Conservation (phyloP, 2,329 filamentous ascomycete genomes). For the Sporothrix humicola region DNA sequence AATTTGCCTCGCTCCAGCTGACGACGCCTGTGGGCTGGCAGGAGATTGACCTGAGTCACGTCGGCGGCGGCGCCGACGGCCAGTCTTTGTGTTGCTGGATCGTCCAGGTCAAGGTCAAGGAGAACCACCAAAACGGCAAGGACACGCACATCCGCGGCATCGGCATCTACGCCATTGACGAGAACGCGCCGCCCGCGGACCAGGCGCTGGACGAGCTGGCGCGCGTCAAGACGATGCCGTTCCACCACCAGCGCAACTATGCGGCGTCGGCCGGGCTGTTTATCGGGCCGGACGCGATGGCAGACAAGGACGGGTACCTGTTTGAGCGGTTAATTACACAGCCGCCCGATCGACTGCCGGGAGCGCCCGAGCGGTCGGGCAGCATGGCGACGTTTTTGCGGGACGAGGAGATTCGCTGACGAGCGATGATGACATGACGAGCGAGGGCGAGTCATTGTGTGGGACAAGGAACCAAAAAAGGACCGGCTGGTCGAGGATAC, state of each 20-base stretch:
- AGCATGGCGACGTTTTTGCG: conserved; percentile 50
- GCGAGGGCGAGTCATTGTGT: neutral
- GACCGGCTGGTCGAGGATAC: no score
- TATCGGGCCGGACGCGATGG: conserved; percentile 36
- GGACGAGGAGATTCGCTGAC: conserved; percentile 51
- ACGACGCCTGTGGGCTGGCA: conserved; percentile 87
- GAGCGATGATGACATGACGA: neutral
- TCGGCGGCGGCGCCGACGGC: conserved; percentile 65
- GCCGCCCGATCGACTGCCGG: conserved; percentile 41
- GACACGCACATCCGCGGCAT: conserved; percentile 96
- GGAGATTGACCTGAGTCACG: conserved; percentile 69
- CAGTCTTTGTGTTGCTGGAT: conserved; percentile 87
- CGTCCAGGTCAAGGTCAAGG: conserved; percentile 85
- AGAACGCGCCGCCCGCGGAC: conserved; percentile 51
- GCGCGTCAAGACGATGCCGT: conserved; percentile 44
- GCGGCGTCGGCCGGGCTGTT: conserved; percentile 35
- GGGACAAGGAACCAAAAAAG: no score
- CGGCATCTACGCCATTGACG: conserved; percentile 75
- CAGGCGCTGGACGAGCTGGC: conserved; percentile 47
- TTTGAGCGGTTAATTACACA: conserved; percentile 44
- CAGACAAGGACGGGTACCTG: conserved; percentile 45
- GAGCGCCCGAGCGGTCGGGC: conserved; percentile 43
- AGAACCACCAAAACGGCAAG: conserved; percentile 99
- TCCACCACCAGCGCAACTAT: conserved; percentile 24
- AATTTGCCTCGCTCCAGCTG: conserved; percentile 81